phyloP scores from a whole-genome alignment of 345 rosid species.

The Jatropha curcas region DNA sequence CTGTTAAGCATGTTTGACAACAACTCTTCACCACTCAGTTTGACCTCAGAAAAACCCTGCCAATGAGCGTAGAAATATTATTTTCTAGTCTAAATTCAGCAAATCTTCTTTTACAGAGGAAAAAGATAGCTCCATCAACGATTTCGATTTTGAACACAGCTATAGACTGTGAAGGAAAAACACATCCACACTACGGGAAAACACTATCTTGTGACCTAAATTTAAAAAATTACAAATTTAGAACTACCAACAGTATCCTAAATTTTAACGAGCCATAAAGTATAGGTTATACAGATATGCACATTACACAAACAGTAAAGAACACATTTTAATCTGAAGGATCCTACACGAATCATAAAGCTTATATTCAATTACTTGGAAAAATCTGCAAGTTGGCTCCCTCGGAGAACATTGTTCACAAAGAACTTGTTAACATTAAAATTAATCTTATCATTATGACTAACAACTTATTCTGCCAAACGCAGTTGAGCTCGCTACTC shows the following conservation, averaged over 20 bases:
- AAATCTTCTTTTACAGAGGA: not conserved
- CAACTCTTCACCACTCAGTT: conserved; percentile 36
- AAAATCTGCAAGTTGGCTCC: not conserved
- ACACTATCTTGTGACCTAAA: not conserved
- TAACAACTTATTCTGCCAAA: not conserved
- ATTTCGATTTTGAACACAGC: not conserved
- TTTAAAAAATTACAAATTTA: not conserved
- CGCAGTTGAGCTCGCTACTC: not conserved
- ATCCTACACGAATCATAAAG: not conserved
- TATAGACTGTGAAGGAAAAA: not conserved
- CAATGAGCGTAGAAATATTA: conserved; percentile 5
- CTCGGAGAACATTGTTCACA: not conserved
- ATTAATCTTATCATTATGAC: not conserved
- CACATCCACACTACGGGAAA: not conserved
- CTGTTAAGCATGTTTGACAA: conserved; percentile 57
- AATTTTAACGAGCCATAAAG: no score
- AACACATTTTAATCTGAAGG: not conserved
- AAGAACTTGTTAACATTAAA: no score
- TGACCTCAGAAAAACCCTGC: conserved; percentile 37
- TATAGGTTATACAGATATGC: no score
- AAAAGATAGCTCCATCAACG: not conserved
- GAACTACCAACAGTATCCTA: not conserved
- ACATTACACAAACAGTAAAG: no score
- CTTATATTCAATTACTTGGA: not conserved
- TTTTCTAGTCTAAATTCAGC: not conserved